Base-by-base conservation (phyloP, 495 filamentous ascomycete genomes). In the Aspergillus indologenus region DNA sequence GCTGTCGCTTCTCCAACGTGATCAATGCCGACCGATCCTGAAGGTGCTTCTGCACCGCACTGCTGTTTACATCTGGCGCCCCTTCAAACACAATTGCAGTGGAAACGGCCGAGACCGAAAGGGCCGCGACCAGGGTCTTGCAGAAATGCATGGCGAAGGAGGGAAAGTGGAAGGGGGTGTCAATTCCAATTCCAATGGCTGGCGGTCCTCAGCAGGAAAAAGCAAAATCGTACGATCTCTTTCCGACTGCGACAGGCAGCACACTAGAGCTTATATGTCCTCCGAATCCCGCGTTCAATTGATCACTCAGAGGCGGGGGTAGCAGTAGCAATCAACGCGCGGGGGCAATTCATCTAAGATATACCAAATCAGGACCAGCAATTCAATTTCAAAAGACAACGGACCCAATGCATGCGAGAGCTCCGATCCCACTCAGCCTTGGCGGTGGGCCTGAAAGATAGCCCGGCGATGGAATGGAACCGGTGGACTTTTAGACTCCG, bases 1-100 rank as follows among this genome's bases (percentile, higher is more conserved):
- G 58, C 40, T 64, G 60, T 44, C 54, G 44, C 51, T 55, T 62
- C 50, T 62, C 60, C 24, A 54, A 21, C 7, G 26, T 50, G 51
- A 62, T 47, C 18, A 20, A 47, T 19, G 22, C 22, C 15, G 45
- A 22, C 12, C 45, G 45, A 23, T 21, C 20, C 20, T 48, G 45
- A 14, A 48, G 20, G 11, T 48, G 45, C n/a, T n/a, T 12, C 45
- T 48, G 20, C 19, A 48, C 45, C 6, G 45, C 45, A 48, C 45
- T 48, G 19, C 45, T 48, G 12, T 48, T 48, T 4, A 48, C 45
- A 48, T 48, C 20, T 23, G 45, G 45, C 45, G 15, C 45, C 17
- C 45, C 45, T 8, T 48, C 45, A 23, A 48, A 23, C 20, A 15
- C 12, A 21, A 48, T 48, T 22, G 19, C 45, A 23, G 45, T n/a